Base-by-base conservation (phyloP, 148 eudicot genomes). In the Cornus controversa region DNA sequence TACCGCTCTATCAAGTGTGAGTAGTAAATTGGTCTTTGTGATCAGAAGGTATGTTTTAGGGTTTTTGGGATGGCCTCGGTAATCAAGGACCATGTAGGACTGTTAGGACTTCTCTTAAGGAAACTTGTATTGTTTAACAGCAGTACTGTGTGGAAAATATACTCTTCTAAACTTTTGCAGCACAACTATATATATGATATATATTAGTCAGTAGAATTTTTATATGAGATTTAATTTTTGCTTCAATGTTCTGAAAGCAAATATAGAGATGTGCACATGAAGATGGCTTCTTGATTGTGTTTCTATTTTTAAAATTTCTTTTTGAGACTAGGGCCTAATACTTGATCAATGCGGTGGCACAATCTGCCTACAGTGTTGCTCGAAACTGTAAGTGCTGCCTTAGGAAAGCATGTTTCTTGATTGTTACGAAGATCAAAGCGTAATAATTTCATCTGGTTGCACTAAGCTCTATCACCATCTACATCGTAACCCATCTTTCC, bases 1-100 rank as follows among this genome's bases (percentile, higher is more conserved):
- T 84, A 84, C 76, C 86, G 71, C 70, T 84, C 86, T 36, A 84
- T 84, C 79, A 83, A 83, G 77, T 83, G 86, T 6, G 86, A 83
- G 78, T 83, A 79, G 71, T 0, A 6, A 8, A n/a, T 10, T 6
- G 26, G 26, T n/a, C 6, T 15, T 2, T 8, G 29, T 67, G 50
- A 34, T 37, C 26, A 36, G 36, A 1, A 69, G 71, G 50, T 69
- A 36, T 16, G 71, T 36, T 67, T 24, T 63, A 18, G 6, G 10
- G 2, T 15, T 34, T 63, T 23, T 62, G 18, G 28, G 70, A 42
- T 65, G 60, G 25, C 71, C 3, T 66, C 78, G 23, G 11, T 47
- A 22, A 47, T 47, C 10, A 45, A 65, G 47, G 78, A 66, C 70
- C 62, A 20, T 75, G 77, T 42, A 75, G 67, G 50, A 62, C 70